Base-by-base conservation (phyloP, 768 basidiomycete species). In the Russula dissimulans region DNA sequence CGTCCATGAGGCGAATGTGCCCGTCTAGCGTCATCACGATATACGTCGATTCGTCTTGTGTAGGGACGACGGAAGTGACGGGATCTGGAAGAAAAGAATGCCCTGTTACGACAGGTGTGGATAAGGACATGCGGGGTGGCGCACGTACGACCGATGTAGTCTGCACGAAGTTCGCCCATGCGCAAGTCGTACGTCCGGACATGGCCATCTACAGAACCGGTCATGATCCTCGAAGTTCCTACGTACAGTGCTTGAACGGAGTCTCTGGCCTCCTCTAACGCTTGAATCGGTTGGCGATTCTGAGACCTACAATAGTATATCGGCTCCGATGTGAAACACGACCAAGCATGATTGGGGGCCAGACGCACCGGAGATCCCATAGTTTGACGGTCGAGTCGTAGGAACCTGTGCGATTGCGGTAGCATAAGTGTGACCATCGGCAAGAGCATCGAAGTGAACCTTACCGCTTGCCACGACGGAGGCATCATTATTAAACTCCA, bases 101-200 rank as follows among this genome's bases (percentile, higher is more conserved):
- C 12, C 5, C 18, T 31, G 36, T 56, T 32, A 15, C 39, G n/a
- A 32, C 38, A 17, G 41, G 4, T 22, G 44, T 32, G 10, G 15
- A 34, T 6, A 17, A 34, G 56, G 31, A 36, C 34, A 38, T 14
- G 48, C 7, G 22, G 22, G 39, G 39, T 42, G 26, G 53, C 29
- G 31, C 14, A 82, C 91, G 67, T 71, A 95, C 93, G 82, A 8
- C 95, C 95, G 65, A 98, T 81, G 69, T 84, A 93, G 71, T 99
- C 97, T 46, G 89, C 81, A 8, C 87, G 83, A 32, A 97, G 74
- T 70, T 95, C 85, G 26, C 97, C 97, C 76, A 88, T 92, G 54
- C 97, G 87, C 36, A 99, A 78, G 72, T 99, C 97, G 72, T 98
- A 97, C 9, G 91, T 91, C 18, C 97, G 83, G 46, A 95, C 84